phyloP scores from a whole-genome alignment of 31 red algal species.

The Porphyra umbilicalis region DNA sequence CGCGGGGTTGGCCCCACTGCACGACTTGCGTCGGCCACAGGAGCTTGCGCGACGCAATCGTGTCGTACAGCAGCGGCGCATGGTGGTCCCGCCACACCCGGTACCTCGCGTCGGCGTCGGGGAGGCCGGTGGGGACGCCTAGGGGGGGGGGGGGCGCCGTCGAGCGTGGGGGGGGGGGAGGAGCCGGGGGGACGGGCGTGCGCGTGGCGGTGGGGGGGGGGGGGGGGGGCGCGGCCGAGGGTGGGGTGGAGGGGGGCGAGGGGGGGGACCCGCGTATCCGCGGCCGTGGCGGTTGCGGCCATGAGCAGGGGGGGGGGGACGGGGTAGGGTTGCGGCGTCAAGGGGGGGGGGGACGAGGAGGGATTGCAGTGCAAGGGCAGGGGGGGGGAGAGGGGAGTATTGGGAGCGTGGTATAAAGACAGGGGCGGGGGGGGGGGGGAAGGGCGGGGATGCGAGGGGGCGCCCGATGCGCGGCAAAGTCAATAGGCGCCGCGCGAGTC shows the following conservation, averaged over 20 bases:
- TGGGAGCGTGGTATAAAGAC: not conserved
- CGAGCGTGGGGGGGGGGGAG: not conserved
- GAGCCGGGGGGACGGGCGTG: not conserved
- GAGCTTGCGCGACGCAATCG: conserved; percentile 39
- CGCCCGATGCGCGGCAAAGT: too few relatives aligned
- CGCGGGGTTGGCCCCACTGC: conserved; percentile 37
- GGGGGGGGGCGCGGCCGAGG: not conserved
- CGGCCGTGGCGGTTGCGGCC: not conserved
- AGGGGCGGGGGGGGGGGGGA: not conserved
- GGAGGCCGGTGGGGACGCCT: conserved; percentile 21
- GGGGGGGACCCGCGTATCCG: not conserved
- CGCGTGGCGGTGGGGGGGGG: not conserved
- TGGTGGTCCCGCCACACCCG: conserved; percentile 46
- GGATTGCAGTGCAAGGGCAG: not conserved
- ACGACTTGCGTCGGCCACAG: conserved; percentile 51
- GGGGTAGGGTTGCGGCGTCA: too few relatives aligned
- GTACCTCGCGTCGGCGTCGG: conserved; percentile 22
- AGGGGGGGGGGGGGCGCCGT: not conserved
- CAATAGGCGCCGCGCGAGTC: too few relatives aligned
- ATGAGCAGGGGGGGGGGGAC: not conserved
- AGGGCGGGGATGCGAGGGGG: too few relatives aligned
- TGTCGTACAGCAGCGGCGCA: conserved; percentile 74
- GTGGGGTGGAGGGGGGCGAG: not conserved
- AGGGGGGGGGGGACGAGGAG: not conserved
- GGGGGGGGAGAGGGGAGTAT: not conserved